phyloP scores from a whole-genome alignment of 2,329 filamentous ascomycete genomes.

The Trichophyton verrucosum region DNA sequence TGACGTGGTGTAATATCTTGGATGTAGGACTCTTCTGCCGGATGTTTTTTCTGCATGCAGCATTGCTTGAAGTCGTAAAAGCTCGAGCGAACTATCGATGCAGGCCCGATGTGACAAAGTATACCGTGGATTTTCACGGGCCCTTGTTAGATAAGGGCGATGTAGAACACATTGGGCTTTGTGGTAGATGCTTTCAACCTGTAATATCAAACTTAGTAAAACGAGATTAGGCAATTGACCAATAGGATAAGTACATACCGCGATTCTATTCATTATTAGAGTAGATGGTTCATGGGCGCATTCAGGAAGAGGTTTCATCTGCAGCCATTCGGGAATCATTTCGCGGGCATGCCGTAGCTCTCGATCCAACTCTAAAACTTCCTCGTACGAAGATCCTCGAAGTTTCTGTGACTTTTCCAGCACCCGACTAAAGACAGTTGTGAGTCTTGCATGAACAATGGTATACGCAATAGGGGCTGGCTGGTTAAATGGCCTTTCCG shows the following conservation, averaged over 20 bases:
- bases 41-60: conserved; percentile 63
- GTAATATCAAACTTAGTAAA: background rate
- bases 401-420: conserved; percentile 33
- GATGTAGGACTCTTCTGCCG: conserved; percentile 56
- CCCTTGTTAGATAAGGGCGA: conserved; percentile 69
- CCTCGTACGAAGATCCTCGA: conserved; percentile 43
- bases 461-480: conserved; percentile 44
- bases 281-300: conserved; percentile 56
- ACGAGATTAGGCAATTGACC: background rate
- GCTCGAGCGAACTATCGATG: conserved; percentile 73
- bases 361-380: conserved; percentile 48
- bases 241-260: conserved; percentile 27
- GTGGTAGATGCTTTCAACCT: conserved; percentile 68
- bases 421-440: conserved; percentile 33
- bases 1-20: conserved; percentile 68
- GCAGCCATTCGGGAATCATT: conserved; percentile 67
- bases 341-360: conserved; percentile 46
- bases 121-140: conserved; percentile 67
- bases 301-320: conserved; percentile 61
- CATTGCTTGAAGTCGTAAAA: conserved; percentile 64
- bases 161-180: conserved; percentile 85
- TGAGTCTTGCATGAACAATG: conserved; percentile 34
- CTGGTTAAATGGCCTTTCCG: conserved; percentile 44
- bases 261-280: conserved; percentile 68
- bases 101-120: conserved; percentile 71